phyloP scores from a whole-genome alignment of 106 monocot genomes.

The Narthecium ossifragum region DNA sequence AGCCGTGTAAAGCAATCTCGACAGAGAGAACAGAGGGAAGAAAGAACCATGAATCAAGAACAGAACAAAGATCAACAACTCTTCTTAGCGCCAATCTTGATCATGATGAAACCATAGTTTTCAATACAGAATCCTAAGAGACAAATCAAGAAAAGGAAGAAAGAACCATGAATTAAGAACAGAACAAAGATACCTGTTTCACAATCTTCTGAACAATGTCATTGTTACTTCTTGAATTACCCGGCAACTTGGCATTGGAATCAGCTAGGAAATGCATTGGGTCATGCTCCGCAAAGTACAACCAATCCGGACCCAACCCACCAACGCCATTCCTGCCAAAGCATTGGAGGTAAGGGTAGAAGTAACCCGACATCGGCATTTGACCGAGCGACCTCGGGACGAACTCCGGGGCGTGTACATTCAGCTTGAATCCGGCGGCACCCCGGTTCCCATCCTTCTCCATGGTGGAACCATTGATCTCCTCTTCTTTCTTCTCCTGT shows the following conservation, averaged over 20 bases:
- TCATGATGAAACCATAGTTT: too few species aligned
- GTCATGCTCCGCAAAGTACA: slow-evolving; percentile 41
- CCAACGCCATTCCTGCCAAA: slow-evolving; percentile 9
- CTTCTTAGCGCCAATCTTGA: background rate
- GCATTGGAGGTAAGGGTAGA: slow-evolving; percentile 39
- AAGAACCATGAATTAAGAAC: too few species aligned
- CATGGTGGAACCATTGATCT: background rate
- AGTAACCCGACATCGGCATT: slow-evolving; percentile 23
- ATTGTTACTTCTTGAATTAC: slow-evolving; percentile 6
- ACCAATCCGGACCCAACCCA: slow-evolving; percentile 26
- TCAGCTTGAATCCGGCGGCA: slow-evolving; percentile 23
- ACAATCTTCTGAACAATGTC: slow-evolving; percentile 59
- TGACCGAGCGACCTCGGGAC: slow-evolving; percentile 22
- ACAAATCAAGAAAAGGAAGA: too few species aligned
- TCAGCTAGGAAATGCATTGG: slow-evolving; percentile 24
- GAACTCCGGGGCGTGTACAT: slow-evolving; percentile 57
- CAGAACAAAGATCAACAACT: background rate
- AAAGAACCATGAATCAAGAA: too few species aligned
- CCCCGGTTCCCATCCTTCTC: background rate
- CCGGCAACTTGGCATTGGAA: slow-evolving; percentile 3
- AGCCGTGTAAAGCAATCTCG: too few species aligned
- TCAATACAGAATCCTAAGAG: too few species aligned
- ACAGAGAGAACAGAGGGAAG: too few species aligned
- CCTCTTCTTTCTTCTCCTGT: slow-evolving; percentile 10
- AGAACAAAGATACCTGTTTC: slow-evolving; percentile 50